A percentile compares a stretch with the other conserved stretches of the same genome.
phyloP scores from a whole-genome alignment of 192 early-diverging fungal genomes.

The Mortierella alpina region DNA sequence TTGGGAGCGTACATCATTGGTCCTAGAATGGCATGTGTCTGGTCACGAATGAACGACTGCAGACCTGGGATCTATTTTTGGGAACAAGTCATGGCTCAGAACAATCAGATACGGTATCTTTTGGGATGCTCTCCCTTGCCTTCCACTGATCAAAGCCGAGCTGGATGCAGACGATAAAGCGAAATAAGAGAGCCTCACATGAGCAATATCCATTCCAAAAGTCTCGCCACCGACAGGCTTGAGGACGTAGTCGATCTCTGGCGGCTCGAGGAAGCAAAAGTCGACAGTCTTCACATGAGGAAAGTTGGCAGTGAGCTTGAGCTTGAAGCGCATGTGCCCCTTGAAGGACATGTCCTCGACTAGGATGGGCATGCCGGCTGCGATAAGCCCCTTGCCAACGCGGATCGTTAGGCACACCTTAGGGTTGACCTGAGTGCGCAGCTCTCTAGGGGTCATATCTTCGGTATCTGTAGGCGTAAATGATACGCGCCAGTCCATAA shows the following conservation, averaged over 20 bases:
- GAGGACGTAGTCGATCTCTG: slow-evolving; percentile 88
- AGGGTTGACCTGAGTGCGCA: slow-evolving; percentile 81
- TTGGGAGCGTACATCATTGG: slow-evolving; percentile 91
- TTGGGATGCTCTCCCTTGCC: not conserved
- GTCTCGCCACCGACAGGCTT: slow-evolving; percentile 90
- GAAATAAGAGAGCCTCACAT: slow-evolving; percentile 57
- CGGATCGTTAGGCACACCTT: slow-evolving; percentile 88
- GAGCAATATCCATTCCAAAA: slow-evolving; percentile 88
- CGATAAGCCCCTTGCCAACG: slow-evolving; percentile 87
- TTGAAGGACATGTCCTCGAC: slow-evolving; percentile 88
- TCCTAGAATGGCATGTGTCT: slow-evolving; percentile 75
- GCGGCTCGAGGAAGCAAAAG: slow-evolving; percentile 87
- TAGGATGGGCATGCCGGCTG: slow-evolving; percentile 86
- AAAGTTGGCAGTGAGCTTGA: slow-evolving; percentile 88
- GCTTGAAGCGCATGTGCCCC: slow-evolving; percentile 78
- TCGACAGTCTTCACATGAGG: slow-evolving; percentile 90
- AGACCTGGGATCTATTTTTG: slow-evolving; percentile 80
- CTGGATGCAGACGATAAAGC: not conserved
- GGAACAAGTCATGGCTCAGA: not conserved
- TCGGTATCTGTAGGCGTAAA: slow-evolving; percentile 86
- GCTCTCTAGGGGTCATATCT: slow-evolving; percentile 76
- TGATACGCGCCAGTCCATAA: slow-evolving; percentile 92
- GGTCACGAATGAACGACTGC: slow-evolving; percentile 78
- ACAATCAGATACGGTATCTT: not conserved
- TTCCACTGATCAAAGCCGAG: not conserved